Conservation (phyloP, 805 yeast species). For the Candida montana region DNA sequence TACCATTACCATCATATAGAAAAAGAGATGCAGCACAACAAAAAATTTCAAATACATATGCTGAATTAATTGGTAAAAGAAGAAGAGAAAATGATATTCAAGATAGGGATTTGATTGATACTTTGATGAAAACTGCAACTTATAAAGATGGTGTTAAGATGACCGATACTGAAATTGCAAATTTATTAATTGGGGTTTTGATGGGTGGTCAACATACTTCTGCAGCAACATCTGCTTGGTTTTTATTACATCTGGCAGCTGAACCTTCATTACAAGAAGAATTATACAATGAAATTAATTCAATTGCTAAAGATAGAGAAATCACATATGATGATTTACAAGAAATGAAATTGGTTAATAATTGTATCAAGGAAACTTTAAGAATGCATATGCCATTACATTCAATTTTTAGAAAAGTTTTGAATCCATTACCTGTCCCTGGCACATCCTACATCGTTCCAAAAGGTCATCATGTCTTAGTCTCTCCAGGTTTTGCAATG, state of each 20-base stretch:
- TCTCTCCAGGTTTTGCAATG: slow-evolving; percentile 90
- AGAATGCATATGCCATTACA: slow-evolving; percentile 96
- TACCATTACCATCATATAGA: slow-evolving; percentile 83
- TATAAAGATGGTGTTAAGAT: slow-evolving; percentile 91
- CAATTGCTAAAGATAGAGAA: slow-evolving; percentile 51
- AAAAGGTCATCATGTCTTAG: slow-evolving; percentile 81
- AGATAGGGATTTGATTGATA: slow-evolving; percentile 84
- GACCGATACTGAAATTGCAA: slow-evolving; percentile 94
- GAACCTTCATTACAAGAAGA: slow-evolving; percentile 81
- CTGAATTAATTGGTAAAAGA: slow-evolving; percentile 71
- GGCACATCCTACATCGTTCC: slow-evolving; percentile 80
- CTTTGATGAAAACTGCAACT: slow-evolving; percentile 72
- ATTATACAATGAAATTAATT: slow-evolving; percentile 66
- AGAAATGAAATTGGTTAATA: slow-evolving; percentile 75
- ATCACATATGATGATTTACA: slow-evolving; percentile 79
- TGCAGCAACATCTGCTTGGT: slow-evolving; percentile 95
- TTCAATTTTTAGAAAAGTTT: slow-evolving; percentile 90
- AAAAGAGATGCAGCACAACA: slow-evolving; percentile 85
- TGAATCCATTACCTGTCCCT: slow-evolving; percentile 72
- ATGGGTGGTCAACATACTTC: slow-evolving; percentile 99
- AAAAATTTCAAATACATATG: slow-evolving; percentile 73
- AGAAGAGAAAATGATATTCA: slow-evolving; percentile 71
- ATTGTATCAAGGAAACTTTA: slow-evolving; percentile 85
- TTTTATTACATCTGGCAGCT: slow-evolving; percentile 83
- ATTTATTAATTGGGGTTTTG: slow-evolving; percentile 86